A percentile compares a stretch with the other conserved stretches of the same genome.
phyloP scores from a whole-genome alignment of 768 basidiomycete genomes.

The Panus rudis region DNA sequence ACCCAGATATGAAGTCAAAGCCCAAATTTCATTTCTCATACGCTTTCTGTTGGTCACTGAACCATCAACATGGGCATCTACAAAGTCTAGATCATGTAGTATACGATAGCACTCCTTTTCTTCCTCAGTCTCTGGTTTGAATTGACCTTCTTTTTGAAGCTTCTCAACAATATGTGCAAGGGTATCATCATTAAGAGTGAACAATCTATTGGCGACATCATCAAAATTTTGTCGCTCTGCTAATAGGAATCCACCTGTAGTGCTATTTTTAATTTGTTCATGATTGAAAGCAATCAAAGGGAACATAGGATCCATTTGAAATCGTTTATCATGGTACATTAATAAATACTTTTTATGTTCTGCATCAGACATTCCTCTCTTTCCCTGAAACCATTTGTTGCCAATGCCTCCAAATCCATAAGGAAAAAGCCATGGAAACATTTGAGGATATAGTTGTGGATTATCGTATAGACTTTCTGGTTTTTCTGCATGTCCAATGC shows the following conservation, averaged over 20 bases:
- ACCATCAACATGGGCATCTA: conserved; percentile 24
- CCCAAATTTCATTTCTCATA: conserved; percentile 19
- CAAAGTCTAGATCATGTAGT: conserved; percentile 27
- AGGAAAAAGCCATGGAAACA: conserved; percentile 15
- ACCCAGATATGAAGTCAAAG: conserved; percentile 14
- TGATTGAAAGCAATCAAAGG: conserved; percentile 34
- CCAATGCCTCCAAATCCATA: conserved; percentile 15
- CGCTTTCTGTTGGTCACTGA: conserved; percentile 22
- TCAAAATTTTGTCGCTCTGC: conserved; percentile 14
- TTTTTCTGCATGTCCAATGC: not conserved
- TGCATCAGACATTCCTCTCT: too few species aligned
- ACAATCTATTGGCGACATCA: conserved; percentile 10
- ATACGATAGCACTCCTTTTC: conserved; percentile 31
- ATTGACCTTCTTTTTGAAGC: conserved; percentile 21
- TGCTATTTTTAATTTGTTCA: conserved; percentile 27
- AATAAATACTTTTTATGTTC: conserved; percentile 25
- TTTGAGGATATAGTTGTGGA: conserved; percentile 9
- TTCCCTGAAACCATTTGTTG: too few species aligned
- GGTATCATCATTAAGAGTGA: conserved; percentile 10
- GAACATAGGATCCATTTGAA: conserved; percentile 32
- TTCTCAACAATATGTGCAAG: too few species aligned
- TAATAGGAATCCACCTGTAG: conserved; percentile 21
- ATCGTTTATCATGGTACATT: conserved; percentile 34
- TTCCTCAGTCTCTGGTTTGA: conserved; percentile 20
- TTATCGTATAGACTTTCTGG: conserved; percentile 11